Conservation (phyloP, 1,284 basidiomycete species). For the Cryptococcus jaspeensis region DNA sequence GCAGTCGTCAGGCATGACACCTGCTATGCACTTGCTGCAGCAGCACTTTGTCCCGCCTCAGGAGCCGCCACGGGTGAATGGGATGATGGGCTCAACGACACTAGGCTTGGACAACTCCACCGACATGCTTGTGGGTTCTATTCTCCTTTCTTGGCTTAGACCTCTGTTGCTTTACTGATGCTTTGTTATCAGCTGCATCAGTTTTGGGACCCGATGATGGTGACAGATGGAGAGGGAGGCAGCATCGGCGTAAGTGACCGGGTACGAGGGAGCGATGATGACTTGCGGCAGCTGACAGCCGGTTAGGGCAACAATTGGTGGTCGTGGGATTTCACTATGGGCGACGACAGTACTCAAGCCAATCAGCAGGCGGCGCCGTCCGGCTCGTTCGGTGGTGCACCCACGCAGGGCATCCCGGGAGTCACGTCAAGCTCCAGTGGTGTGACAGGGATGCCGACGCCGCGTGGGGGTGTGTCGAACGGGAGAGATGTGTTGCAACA, state of each 20-base stretch:
- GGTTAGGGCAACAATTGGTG: conserved; percentile 15
- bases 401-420: too few relatives aligned
- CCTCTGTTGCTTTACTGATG: background rate
- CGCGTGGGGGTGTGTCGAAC: too few relatives aligned
- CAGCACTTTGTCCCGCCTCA: conserved; percentile 10
- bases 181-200: conserved; percentile 18
- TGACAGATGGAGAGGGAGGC: conserved; percentile 6
- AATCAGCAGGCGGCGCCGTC: background rate
- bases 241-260: conserved; percentile 8
- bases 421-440: too few relatives aligned
- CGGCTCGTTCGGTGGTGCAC: background rate
- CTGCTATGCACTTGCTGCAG: conserved; percentile 17
- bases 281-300: conserved; percentile 4
- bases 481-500: too few relatives aligned
- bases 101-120: conserved; percentile 12
- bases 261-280: background rate
- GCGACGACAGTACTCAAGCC: background rate
- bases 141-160: too few relatives aligned
- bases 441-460: too few relatives aligned
- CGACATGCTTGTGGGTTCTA: conserved; percentile 16
- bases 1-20: conserved; percentile 3
- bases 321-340: conserved; percentile 13
- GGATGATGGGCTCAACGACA: background rate
- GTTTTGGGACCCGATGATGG: conserved; percentile 27
- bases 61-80: background rate